Percentiles rank a stretch among this genome's conserved stretches.
Evolutionary conservation across 2,329 filamentous ascomycete genomes (phyloP).

Genomic region (Chalaropsis ovoidea): DNA sequence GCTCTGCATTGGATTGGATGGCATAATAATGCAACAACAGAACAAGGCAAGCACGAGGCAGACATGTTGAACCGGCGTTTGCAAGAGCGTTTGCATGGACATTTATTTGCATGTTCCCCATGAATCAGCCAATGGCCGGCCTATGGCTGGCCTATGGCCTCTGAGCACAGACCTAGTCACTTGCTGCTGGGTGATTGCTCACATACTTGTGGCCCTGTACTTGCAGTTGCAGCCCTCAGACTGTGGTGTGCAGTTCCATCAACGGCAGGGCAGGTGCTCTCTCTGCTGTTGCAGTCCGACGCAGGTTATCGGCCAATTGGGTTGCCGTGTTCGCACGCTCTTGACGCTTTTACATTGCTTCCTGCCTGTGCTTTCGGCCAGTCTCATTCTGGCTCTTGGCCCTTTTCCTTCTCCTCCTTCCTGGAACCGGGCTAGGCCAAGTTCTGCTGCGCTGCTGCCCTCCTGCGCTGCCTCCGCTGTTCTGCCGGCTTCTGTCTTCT

Average conservation of each 20-base stretch:
- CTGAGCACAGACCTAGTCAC: slow-evolving; percentile 4
- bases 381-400: too few relatives aligned
- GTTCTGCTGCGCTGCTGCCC: neutral
- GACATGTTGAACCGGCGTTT: neutral
- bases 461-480: neutral
- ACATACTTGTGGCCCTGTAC: slow-evolving; percentile 4
- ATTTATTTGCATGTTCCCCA: neutral
- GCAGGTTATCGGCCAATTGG: neutral
- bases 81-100: neutral
- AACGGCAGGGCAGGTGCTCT: too few relatives aligned
- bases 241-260: too few relatives aligned
- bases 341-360: neutral
- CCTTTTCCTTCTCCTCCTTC: too few relatives aligned
- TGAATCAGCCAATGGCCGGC: too few relatives aligned
- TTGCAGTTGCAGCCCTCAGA: neutral
- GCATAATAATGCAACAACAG: neutral
- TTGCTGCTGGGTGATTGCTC: neutral
- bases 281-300: neutral
- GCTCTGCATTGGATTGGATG: neutral
- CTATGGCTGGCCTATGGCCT: neutral
- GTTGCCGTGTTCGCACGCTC: neutral
- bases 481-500: neutral
- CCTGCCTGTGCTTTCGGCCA: neutral
- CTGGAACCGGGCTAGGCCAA: neutral
- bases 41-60: neutral